These are phyloP conservation scores for Bruguiera gymnorhiza DNA, from an alignment of 345 rosid genomes.

Conservation along the genomic window DNA sequence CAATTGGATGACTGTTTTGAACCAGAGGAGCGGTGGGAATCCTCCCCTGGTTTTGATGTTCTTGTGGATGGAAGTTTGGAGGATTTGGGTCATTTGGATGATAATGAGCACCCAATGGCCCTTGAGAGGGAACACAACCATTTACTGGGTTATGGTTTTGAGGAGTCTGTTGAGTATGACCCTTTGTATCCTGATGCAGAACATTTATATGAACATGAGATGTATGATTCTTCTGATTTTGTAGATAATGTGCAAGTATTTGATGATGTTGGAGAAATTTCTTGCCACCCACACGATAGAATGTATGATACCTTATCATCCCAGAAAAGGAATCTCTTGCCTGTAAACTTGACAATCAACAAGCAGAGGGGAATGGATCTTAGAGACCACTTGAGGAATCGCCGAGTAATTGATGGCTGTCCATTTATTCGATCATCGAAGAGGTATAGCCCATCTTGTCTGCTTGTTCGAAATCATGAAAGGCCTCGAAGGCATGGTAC, in stretches of 20 bases:
- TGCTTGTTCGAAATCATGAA: slow-evolving; percentile 17
- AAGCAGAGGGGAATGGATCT: slow-evolving; percentile 31
- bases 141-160: slow-evolving; percentile 31
- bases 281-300: slow-evolving; percentile 21
- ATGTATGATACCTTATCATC: slow-evolving; percentile 25
- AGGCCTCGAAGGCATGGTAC: slow-evolving; percentile 24
- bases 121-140: slow-evolving; percentile 28
- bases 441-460: slow-evolving; percentile 24
- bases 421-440: slow-evolving; percentile 22
- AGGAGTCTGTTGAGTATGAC: slow-evolving; percentile 29
- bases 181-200: slow-evolving; percentile 24
- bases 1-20: slow-evolving; percentile 10
- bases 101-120: slow-evolving; percentile 22
- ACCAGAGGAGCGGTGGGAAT: slow-evolving; percentile 22
- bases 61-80: slow-evolving; percentile 22
- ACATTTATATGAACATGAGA: slow-evolving; percentile 12
- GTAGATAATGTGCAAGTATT: slow-evolving; percentile 23
- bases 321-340: slow-evolving; percentile 32
- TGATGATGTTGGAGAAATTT: slow-evolving; percentile 17
- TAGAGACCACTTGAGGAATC: slow-evolving; percentile 33
- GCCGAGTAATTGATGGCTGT: slow-evolving; percentile 23
- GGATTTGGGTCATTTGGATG: slow-evolving; percentile 23
- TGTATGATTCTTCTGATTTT: slow-evolving; percentile 20
- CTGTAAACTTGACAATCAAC: slow-evolving; percentile 17
- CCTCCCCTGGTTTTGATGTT: slow-evolving; percentile 31